These are phyloP conservation scores for Chlamydomonas eustigma DNA, from an alignment of 139 green algal genomes.

Conservation along the genomic window DNA sequence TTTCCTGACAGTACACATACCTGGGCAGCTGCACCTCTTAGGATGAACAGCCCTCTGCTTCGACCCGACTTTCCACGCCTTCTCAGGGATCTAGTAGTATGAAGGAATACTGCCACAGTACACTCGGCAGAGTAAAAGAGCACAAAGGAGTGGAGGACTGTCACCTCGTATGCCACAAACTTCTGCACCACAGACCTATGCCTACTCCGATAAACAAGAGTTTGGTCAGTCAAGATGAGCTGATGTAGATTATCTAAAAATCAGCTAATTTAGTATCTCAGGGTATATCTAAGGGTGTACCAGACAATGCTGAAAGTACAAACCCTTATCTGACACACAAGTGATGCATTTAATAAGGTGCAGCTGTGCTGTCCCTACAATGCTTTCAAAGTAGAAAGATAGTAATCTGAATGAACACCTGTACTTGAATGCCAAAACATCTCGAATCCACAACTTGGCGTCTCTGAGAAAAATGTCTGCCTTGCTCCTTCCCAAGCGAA, in stretches of 20 bases:
- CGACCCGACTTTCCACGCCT: not conserved
- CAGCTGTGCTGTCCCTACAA: no score
- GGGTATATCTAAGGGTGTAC: no score
- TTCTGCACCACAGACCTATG: no score
- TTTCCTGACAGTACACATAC: not conserved
- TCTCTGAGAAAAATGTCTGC: slow-evolving; percentile 26
- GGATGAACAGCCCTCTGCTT: not conserved
- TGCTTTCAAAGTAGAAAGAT: no score
- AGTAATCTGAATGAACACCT: slow-evolving; percentile 7
- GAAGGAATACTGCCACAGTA: not conserved
- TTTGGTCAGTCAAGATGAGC: no score
- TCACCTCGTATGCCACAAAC: not conserved
- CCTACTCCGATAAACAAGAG: no score
- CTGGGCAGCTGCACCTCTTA: not conserved
- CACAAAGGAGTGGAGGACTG: not conserved
- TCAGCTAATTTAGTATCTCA: no score
- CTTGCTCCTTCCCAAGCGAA: not conserved
- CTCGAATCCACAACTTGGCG: slow-evolving; percentile 20
- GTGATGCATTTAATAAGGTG: no score
- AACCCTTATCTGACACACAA: no score
- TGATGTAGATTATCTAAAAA: no score
- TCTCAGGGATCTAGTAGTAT: not conserved
- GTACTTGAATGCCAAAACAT: slow-evolving; percentile 22
- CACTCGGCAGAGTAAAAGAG: slow-evolving; percentile 15
- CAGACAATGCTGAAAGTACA: no score